A percentile compares a stretch with the other conserved stretches of the same genome.
phyloP scores from a whole-genome alignment of 129 eudicot genomes.

The Helichrysum umbraculigerum region DNA sequence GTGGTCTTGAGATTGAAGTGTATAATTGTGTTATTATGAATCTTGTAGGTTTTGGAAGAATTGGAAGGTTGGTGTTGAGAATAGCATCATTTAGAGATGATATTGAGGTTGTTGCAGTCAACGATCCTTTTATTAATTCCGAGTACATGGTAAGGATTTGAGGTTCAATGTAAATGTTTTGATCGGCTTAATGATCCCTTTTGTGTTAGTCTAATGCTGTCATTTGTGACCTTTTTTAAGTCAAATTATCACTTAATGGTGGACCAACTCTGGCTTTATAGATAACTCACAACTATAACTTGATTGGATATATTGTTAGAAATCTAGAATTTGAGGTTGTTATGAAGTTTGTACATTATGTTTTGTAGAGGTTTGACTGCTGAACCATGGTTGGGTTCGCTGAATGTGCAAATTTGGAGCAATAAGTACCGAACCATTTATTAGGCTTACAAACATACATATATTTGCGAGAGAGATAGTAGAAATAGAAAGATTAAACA shows the following conservation, averaged over 20 bases:
- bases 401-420: neutral
- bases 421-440: neutral
- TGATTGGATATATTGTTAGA: neutral
- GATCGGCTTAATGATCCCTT: neutral
- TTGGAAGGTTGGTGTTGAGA: conserved; percentile 89
- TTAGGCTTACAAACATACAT: neutral
- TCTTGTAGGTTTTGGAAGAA: conserved; percentile 85
- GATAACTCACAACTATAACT: neutral
- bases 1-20: conserved; percentile 2
- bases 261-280: neutral
- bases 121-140: conserved; percentile 93
- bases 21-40: neutral
- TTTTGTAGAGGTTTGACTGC: neutral
- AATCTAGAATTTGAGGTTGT: neutral
- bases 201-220: conserved; percentile 2
- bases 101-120: conserved; percentile 92
- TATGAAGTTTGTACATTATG: neutral
- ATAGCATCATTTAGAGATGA: conserved; percentile 92
- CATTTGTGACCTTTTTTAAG: neutral
- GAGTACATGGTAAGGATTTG: conserved; percentile 72
- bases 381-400: neutral
- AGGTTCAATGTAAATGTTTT: conserved; percentile 6
- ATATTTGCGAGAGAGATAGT: neutral
- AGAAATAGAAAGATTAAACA: conserved; percentile 6
- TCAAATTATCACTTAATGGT: neutral